phyloP scores from a whole-genome alignment of 2,329 filamentous ascomycete genomes.

The Dactylellina parvicollis region DNA sequence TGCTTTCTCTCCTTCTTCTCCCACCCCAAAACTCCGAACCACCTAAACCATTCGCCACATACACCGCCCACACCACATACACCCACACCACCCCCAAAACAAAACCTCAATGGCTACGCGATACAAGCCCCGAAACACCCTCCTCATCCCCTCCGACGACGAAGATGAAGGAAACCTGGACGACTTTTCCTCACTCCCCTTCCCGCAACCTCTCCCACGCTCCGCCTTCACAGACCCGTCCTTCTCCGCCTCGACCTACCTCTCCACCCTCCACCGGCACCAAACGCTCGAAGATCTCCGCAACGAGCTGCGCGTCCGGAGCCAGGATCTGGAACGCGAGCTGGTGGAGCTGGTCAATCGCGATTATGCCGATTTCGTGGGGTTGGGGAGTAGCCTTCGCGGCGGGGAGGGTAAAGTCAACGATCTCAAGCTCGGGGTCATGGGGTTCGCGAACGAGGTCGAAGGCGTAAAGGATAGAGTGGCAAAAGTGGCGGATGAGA shows the following conservation, averaged over 20 bases:
- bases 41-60: background rate
- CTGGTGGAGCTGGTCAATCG: slow-evolving; percentile 93
- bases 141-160: slow-evolving; percentile 44
- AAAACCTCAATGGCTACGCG: slow-evolving; percentile 14
- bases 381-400: slow-evolving; percentile 79
- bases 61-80: background rate
- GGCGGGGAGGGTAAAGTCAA: slow-evolving; percentile 93
- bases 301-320: slow-evolving; percentile 82
- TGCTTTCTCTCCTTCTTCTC: too few species aligned
- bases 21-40: background rate
- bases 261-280: slow-evolving; percentile 86
- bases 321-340: slow-evolving; percentile 81
- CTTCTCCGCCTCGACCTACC: slow-evolving; percentile 83
- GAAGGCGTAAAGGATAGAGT: slow-evolving; percentile 77
- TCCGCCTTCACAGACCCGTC: slow-evolving; percentile 75
- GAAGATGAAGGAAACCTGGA: too few species aligned
- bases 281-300: slow-evolving; percentile 96
- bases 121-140: slow-evolving; percentile 21
- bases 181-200: slow-evolving; percentile 80
- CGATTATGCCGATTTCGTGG: slow-evolving; percentile 92
- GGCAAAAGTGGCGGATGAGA: slow-evolving; percentile 70
- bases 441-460: slow-evolving; percentile 85
- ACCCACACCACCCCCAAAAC: background rate
- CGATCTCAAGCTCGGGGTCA: slow-evolving; percentile 83
- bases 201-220: slow-evolving; percentile 84